Base-by-base conservation (phyloP, 345 rosid genomes). In the Moringa oleifera region DNA sequence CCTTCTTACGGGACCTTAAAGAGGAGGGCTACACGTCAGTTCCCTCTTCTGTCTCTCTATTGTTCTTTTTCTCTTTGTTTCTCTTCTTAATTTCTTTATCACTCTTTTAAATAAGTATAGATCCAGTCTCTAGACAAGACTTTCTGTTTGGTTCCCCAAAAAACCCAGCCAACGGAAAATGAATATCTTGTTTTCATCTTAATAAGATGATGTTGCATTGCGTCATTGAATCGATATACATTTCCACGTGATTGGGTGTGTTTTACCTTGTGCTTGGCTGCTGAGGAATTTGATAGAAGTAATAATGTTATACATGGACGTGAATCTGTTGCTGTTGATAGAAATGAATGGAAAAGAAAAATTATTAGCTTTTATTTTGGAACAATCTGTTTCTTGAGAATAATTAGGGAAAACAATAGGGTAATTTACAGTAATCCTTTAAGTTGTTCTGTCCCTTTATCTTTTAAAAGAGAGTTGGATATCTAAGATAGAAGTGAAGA, bases 1-100 rank as follows among this genome's bases (percentile, higher is more conserved):
- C 66, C 69, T 88, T 94, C 72, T 20, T 90, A 15, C 66, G 84
- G 33, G 83, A 79, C 68, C 80, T 88, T 45, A 88, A 78, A 59
- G 89, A 80, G 46, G 97, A 85, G 55, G 99, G 99, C 75, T 88
- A 75, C 70, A 4, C 70, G 97, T 90, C 16, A 58, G 85, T 77
- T 52, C 25, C 47, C 25, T 58, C n/a, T n/a, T n/a, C n/a, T n/a
- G n/a, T n/a, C n/a, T n/a, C n/a, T n/a, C n/a, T n/a, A n/a, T n/a
- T 33, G 37, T 10, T 67, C 25, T 50, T 19, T 49, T 16, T 53
- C 17, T n/a, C 20, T 58, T 18, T 45, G n/a, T 63, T 21, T 41
- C 33, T 41, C 13, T 56, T 37, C 45, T 25, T 9, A 31, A 60
- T 47, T 60, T 51, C 53, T 25, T 51, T 41, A 41, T 41, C 51